These are phyloP conservation scores for Aspergillus nidulans DNA, from an alignment of 495 filamentous ascomycete genomes.

Conservation along the genomic window DNA sequence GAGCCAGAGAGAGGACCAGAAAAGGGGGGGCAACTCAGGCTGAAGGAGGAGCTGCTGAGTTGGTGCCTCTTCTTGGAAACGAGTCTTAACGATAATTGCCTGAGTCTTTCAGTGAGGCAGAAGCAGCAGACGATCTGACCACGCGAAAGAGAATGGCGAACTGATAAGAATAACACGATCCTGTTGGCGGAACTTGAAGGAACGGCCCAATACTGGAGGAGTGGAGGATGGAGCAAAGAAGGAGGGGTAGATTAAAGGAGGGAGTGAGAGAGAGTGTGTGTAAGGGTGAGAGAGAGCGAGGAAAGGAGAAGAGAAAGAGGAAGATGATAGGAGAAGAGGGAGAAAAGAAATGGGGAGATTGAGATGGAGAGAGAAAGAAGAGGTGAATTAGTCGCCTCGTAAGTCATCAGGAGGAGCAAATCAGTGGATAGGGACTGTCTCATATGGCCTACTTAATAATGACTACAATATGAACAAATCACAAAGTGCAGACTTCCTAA, in stretches of 20 bases:
- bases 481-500: constrained; percentile 2
- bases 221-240: constrained; percentile 27
- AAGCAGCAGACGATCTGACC: constrained; percentile 22
- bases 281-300: constrained; percentile 32
- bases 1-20: constrained; percentile 12
- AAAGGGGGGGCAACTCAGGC: constrained; percentile 17
- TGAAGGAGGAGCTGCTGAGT: constrained; percentile 14
- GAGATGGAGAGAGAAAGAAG: constrained; percentile 31
- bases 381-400: constrained; percentile 9
- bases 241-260: constrained; percentile 18
- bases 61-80: constrained; percentile 12
- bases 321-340: constrained; percentile 23
- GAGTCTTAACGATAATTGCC: not conserved
- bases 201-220: constrained; percentile 34
- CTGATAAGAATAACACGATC: constrained; percentile 24
- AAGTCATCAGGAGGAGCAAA: not conserved
- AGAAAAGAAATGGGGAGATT: constrained; percentile 21
- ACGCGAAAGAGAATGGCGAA: constrained; percentile 42
- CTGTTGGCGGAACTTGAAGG: constrained; percentile 35
- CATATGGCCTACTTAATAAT: not conserved
- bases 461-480: constrained; percentile 10
- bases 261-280: constrained; percentile 26
- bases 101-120: constrained; percentile 11
- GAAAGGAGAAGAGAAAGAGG: constrained; percentile 21
- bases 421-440: not conserved